Conservation (phyloP, 2,329 filamentous ascomycete species). For the Aciculosporium take region DNA sequence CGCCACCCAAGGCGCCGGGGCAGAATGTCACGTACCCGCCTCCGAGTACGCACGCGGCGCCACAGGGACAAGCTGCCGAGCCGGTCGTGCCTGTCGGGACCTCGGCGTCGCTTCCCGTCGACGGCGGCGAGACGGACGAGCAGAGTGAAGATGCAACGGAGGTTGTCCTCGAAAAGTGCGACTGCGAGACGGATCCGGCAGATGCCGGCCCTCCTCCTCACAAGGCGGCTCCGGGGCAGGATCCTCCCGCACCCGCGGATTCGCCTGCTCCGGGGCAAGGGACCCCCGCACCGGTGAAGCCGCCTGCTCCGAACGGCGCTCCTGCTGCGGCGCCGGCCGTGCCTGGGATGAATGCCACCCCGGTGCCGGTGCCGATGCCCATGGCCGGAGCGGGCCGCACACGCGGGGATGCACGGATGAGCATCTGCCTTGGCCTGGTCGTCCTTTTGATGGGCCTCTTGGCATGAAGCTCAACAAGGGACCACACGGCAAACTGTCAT, state of each 20-base stretch:
- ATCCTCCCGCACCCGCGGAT: background rate
- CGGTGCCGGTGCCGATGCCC: background rate
- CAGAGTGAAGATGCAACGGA: too few species aligned
- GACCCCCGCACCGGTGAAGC: too few species aligned
- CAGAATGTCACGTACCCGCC: slow-evolving; percentile 7
- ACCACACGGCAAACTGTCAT: too few species aligned
- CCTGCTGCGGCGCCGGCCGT: background rate
- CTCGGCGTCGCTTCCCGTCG: background rate
- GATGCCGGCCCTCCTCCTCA: background rate
- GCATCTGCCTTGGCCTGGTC: background rate
- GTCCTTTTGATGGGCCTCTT: slow-evolving; percentile 2
- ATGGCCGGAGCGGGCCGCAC: slow-evolving; percentile 1
- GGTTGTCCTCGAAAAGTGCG: slow-evolving; percentile 12
- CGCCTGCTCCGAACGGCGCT: background rate
- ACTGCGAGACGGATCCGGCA: slow-evolving; percentile 6
- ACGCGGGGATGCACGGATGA: background rate
- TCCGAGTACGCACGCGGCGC: background rate
- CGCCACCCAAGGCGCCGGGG: slow-evolving; percentile 19
- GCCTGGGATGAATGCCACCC: background rate
- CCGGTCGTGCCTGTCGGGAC: slow-evolving; percentile 1
- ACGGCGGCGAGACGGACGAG: too few species aligned
- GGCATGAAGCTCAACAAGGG: background rate
- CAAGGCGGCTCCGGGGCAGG: too few species aligned
- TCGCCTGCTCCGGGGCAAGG: too few species aligned
- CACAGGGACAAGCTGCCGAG: background rate